These are phyloP conservation scores for Alternaria tenuissima DNA, from an alignment of 2,329 filamentous ascomycete genomes.

Conservation along the genomic window DNA sequence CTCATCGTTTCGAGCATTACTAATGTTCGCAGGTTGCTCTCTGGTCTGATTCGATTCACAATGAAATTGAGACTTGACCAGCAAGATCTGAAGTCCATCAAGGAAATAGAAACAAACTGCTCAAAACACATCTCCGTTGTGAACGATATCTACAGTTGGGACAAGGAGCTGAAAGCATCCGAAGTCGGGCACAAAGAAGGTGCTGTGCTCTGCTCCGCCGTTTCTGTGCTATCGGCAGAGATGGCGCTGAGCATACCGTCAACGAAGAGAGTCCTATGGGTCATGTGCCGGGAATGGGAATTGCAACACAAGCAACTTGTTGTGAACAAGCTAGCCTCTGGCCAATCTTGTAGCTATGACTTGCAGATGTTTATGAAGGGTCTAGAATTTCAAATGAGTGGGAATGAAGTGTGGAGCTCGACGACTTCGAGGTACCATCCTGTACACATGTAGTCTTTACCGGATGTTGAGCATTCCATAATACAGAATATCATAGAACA, in stretches of 20 bases:
- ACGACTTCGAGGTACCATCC: conserved; percentile 27
- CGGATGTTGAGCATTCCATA: background rate
- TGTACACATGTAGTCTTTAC: background rate
- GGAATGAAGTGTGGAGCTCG: conserved; percentile 47
- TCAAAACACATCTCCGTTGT: conserved; percentile 52
- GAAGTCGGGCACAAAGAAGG: conserved; percentile 35
- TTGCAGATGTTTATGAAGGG: conserved; percentile 41
- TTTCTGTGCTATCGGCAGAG: conserved; percentile 41
- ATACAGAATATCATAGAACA: background rate
- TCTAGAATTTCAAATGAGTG: conserved; percentile 47
- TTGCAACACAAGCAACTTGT: conserved; percentile 25
- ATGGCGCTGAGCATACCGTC: conserved; percentile 28
- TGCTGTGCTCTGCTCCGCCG: conserved; percentile 41
- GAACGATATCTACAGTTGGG: conserved; percentile 55
- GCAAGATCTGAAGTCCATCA: conserved; percentile 34
- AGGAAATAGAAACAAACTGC: conserved; percentile 46
- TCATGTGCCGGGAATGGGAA: conserved; percentile 48
- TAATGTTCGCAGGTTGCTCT: background rate
- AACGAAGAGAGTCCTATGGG: conserved; percentile 43
- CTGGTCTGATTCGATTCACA: background rate
- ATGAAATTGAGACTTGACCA: background rate
- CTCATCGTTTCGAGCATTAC: background rate
- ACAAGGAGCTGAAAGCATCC: conserved; percentile 48
- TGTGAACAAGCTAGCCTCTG: background rate
- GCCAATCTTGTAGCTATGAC: background rate